These are phyloP conservation scores for Metschnikowia baotianmanensis DNA, from an alignment of 805 yeast genomes.

Conservation along the genomic window DNA sequence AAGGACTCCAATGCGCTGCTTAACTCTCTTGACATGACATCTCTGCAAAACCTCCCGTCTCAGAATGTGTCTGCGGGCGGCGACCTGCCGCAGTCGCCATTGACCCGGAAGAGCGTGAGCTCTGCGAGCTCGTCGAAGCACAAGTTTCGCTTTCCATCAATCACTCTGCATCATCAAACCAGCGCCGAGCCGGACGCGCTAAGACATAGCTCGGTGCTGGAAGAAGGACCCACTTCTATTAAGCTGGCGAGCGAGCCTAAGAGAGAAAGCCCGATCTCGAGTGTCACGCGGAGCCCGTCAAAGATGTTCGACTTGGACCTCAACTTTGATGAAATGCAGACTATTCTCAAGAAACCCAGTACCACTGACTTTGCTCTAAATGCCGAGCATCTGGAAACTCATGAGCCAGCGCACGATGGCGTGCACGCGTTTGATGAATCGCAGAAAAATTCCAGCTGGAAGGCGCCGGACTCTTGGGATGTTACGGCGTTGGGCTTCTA, in stretches of 20 bases:
- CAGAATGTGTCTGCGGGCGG: background rate
- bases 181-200: constrained; percentile 10
- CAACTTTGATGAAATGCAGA: constrained; percentile 49
- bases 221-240: constrained; percentile 14
- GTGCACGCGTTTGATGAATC: constrained; percentile 11
- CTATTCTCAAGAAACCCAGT: constrained; percentile 40
- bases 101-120: constrained; percentile 13
- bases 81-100: constrained; percentile 3
- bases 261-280: constrained; percentile 15
- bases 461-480: constrained; percentile 50
- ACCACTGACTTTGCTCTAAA: background rate
- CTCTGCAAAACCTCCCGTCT: constrained; percentile 1
- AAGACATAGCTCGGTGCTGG: constrained; percentile 13
- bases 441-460: constrained; percentile 30
- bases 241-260: constrained; percentile 14
- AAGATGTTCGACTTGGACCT: constrained; percentile 42
- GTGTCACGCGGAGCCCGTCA: constrained; percentile 13
- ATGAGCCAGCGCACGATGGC: constrained; percentile 2
- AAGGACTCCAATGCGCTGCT: constrained; percentile 28
- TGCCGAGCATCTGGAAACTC: background rate
- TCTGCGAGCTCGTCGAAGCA: constrained; percentile 25
- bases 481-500: constrained; percentile 29
- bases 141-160: constrained; percentile 37
- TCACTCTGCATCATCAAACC: constrained; percentile 30
- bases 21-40: constrained; percentile 4